phyloP scores from a whole-genome alignment of 441 rosid species.

The Erodium texanum region DNA sequence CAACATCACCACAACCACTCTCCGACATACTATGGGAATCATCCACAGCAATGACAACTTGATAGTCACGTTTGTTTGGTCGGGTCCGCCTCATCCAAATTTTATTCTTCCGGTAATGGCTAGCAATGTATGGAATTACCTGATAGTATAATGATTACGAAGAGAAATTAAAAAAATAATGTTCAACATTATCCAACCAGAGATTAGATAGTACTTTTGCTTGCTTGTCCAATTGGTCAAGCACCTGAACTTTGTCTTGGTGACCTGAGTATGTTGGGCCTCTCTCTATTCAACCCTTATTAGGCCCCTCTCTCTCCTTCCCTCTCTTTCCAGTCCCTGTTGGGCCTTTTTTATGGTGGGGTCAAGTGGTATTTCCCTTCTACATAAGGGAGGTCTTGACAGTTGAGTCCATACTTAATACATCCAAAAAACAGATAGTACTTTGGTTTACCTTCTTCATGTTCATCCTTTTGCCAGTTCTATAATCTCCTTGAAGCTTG shows the following conservation, averaged over 20 bases:
- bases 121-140: constrained; percentile 91
- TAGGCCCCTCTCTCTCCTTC: no score
- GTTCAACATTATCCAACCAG: not conserved
- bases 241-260: no score
- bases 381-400: no score
- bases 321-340: no score
- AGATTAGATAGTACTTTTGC: no score
- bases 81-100: constrained; percentile 92
- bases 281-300: no score
- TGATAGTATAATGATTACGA: constrained; percentile 18
- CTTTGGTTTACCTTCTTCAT: constrained; percentile 63
- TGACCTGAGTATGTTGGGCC: no score
- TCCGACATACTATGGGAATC: constrained; percentile 98
- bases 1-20: constrained; percentile 74
- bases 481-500: constrained; percentile 93
- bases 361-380: no score
- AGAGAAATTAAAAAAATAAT: not conserved
- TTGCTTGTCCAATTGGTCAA: no score
- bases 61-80: constrained; percentile 94
- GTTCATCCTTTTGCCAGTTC: constrained; percentile 91
- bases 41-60: constrained; percentile 86
- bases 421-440: no score
- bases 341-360: no score
- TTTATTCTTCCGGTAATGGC: constrained; percentile 85
- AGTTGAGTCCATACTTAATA: no score